Percentiles rank a stretch among this genome's conserved stretches.
Conservation (phyloP, 2,329 filamentous ascomycete genomes). For the Dactylellina parvicollis region DNA sequence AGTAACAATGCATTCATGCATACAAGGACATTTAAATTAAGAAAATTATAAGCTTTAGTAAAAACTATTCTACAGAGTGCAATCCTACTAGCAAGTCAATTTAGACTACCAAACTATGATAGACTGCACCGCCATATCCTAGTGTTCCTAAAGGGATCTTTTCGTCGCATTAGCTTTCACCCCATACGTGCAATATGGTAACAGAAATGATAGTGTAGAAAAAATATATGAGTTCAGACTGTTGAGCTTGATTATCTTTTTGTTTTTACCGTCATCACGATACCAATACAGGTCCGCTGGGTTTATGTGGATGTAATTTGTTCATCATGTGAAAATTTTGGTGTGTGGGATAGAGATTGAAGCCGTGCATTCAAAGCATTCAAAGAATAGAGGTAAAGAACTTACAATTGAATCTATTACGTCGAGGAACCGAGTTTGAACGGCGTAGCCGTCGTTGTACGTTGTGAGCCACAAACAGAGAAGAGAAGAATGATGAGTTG, state of each 20-base stretch:
- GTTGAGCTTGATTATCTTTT: conserved; percentile 54
- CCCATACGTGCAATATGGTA: neutral
- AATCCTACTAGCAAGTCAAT: too few relatives aligned
- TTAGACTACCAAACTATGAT: too few relatives aligned
- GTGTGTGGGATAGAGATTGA: neutral
- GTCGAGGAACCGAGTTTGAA: too few relatives aligned
- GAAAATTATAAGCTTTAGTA: too few relatives aligned
- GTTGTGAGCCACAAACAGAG: neutral
- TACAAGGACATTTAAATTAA: too few relatives aligned
- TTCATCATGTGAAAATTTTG: conserved; percentile 43
- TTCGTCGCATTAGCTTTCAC: neutral
- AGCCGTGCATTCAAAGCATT: neutral
- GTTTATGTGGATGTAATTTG: conserved; percentile 48
- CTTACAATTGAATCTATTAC: too few relatives aligned
- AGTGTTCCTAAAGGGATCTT: too few relatives aligned
- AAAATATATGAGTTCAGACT: conserved; percentile 41
- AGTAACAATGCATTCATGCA: too few relatives aligned
- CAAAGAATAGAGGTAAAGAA: neutral
- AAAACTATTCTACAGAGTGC: too few relatives aligned
- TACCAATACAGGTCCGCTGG: conserved; percentile 18
- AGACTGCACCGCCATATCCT: neutral
- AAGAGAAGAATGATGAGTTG: neutral
- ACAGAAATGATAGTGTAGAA: neutral
- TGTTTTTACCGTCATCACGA: conserved; percentile 46
- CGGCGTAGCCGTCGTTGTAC: neutral